Base-by-base conservation (phyloP, 2,329 filamentous ascomycete genomes). In the Ascosphaera acerosa region DNA sequence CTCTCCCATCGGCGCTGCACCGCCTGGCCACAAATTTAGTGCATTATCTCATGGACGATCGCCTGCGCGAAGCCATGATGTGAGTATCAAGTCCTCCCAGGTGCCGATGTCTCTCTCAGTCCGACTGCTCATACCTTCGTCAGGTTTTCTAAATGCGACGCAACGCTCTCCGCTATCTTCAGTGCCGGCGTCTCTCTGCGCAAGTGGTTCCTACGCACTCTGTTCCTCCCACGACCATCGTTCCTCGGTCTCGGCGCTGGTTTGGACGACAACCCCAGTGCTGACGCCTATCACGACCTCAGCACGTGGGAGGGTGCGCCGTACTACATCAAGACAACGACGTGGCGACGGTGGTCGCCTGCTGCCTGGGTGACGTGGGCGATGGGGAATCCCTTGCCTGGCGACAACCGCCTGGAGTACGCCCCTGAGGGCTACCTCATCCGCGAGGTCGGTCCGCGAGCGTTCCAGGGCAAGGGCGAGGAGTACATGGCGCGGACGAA, bases 51-150 rank as follows among this genome's bases (percentile, higher is more conserved):
- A 65, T 80, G 61, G 70, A 69, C 15, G 62, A 69, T 15, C 58
- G 64, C 9, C 50, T 77, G 30, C 57, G 73, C 10, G 58, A 58
- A 31, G 66, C 72, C 0, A 77, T 80, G 58, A 50, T 64, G 66
- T 30, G 18, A 12, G n/a, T 22, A 33, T 16, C 28, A 29, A 18
- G 10, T n/a, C 25, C 15, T 9, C 15, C 23, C 15, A 12, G 14
- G 2, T 14, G 10, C 12, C 19, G 15, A 23, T 33, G n/a, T 6
- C 18, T 33, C 10, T 14, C 9, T 15, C 7, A 10, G 18, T 6
- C 19, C 14, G 30, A 23, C 2, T 15, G n/a, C 23, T 26, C 16
- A 19, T 20, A 18, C 20, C 17, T 12, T 14, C 31, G 10, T 36
- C 5, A 56, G 54, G 35, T 58, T 56, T 25, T 43, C 52, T 1